Conservation (phyloP, 345 rosid species). For the Syzygium jambos region DNA sequence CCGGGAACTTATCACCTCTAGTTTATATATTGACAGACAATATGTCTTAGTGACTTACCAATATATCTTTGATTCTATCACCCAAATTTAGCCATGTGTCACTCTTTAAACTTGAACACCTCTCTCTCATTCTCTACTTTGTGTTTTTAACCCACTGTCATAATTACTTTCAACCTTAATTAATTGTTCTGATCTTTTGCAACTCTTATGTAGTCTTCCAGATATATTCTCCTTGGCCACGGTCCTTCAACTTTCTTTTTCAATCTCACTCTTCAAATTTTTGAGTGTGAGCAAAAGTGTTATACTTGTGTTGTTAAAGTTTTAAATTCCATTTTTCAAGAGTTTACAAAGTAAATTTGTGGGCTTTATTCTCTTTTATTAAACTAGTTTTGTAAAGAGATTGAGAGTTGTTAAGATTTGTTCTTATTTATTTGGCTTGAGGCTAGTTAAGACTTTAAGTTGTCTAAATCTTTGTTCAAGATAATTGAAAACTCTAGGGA, state of each 20-base stretch:
- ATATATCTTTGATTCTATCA: neutral
- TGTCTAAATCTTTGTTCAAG: neutral
- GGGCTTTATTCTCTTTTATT: neutral
- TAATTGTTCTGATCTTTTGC: neutral
- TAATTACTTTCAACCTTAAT: neutral
- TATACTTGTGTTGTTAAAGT: neutral
- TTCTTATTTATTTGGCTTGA: neutral
- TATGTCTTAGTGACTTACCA: neutral
- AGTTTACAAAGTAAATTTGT: neutral
- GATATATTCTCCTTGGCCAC: neutral
- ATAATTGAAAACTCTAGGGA: neutral
- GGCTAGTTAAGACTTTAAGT: neutral
- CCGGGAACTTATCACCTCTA: neutral
- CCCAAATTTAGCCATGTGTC: neutral
- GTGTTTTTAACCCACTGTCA: neutral
- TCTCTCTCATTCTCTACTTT: neutral
- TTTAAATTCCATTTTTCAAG: neutral
- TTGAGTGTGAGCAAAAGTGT: neutral
- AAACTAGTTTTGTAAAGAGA: neutral
- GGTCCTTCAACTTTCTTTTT: neutral
- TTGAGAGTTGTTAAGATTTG: neutral
- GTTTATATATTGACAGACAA: neutral
- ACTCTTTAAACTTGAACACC: neutral
- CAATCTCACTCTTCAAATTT: neutral
- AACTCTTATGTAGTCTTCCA: neutral